Conservation (phyloP, 192 early-diverging fungal species). For the Anaeromyces robustus region DNA sequence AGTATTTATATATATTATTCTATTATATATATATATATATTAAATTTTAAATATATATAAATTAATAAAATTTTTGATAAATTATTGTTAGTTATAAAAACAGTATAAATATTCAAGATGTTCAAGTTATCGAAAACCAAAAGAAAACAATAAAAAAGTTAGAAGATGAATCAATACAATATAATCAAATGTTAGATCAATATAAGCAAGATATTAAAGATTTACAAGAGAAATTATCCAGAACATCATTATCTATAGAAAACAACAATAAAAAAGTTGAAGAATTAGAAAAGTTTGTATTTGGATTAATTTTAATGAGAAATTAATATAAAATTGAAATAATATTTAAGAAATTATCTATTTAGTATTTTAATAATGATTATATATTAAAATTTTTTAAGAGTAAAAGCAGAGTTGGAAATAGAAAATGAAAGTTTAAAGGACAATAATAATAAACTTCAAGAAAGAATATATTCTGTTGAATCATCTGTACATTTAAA, state of each 20-base stretch:
- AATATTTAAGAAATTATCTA: too few relatives aligned
- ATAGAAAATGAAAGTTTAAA: not conserved
- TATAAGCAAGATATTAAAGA: not conserved
- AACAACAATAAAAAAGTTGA: not conserved
- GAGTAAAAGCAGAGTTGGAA: not conserved
- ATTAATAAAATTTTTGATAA: too few relatives aligned
- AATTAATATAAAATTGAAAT: too few relatives aligned
- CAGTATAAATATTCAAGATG: not conserved
- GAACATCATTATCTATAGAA: not conserved
- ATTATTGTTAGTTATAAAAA: not conserved
- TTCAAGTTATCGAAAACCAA: not conserved
- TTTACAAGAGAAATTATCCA: not conserved
- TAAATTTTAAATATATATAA: too few relatives aligned
- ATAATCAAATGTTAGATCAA: not conserved
- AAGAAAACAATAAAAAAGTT: not conserved
- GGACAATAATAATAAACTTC: not conserved
- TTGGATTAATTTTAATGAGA: too few relatives aligned
- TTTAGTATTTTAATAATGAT: too few relatives aligned
- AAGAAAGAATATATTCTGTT: not conserved
- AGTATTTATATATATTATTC: not conserved
- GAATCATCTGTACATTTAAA: not conserved
- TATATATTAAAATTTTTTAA: not conserved
- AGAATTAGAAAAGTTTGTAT: not conserved
- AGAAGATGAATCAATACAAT: not conserved
- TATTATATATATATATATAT: too few relatives aligned